These are phyloP conservation scores for Bipolaris bicolor DNA, from an alignment of 2,329 filamentous ascomycete genomes.

Conservation along the genomic window DNA sequence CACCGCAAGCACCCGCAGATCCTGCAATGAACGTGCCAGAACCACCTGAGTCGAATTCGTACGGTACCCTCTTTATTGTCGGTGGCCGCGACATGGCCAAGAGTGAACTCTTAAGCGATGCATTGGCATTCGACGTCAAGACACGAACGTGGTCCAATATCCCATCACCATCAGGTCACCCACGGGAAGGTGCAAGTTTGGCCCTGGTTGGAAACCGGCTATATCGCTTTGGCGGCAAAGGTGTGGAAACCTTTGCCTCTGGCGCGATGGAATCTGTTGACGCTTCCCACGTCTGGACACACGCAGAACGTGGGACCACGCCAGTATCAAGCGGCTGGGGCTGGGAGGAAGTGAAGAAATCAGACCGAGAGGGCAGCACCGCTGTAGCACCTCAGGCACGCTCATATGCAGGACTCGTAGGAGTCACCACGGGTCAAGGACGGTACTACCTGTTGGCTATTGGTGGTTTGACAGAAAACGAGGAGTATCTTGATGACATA, in stretches of 20 bases:
- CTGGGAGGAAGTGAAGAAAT: slow-evolving; percentile 38
- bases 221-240: slow-evolving; percentile 54
- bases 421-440: slow-evolving; percentile 59
- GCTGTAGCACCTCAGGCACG: slow-evolving; percentile 49
- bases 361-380: slow-evolving; percentile 14
- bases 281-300: slow-evolving; percentile 43
- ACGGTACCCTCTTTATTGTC: slow-evolving; percentile 60
- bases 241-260: slow-evolving; percentile 27
- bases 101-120: slow-evolving; percentile 50
- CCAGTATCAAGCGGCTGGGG: slow-evolving; percentile 43
- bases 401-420: slow-evolving; percentile 53
- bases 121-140: slow-evolving; percentile 59
- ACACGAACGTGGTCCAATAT: slow-evolving; percentile 59
- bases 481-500: slow-evolving; percentile 51
- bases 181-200: slow-evolving; percentile 48
- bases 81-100: slow-evolving; percentile 51
- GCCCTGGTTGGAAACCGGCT: slow-evolving; percentile 55
- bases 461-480: slow-evolving; percentile 50
- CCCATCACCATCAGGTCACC: slow-evolving; percentile 52
- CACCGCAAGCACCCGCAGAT: slow-evolving; percentile 51
- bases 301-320: slow-evolving; percentile 44
- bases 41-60: slow-evolving; percentile 47
- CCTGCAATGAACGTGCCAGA: slow-evolving; percentile 51
- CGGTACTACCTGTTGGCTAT: slow-evolving; percentile 60
- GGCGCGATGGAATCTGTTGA: slow-evolving; percentile 41